A percentile compares a stretch with the other conserved stretches of the same genome.
phyloP scores from a whole-genome alignment of 257 asterid species.

The Salvia miltiorrhiza region DNA sequence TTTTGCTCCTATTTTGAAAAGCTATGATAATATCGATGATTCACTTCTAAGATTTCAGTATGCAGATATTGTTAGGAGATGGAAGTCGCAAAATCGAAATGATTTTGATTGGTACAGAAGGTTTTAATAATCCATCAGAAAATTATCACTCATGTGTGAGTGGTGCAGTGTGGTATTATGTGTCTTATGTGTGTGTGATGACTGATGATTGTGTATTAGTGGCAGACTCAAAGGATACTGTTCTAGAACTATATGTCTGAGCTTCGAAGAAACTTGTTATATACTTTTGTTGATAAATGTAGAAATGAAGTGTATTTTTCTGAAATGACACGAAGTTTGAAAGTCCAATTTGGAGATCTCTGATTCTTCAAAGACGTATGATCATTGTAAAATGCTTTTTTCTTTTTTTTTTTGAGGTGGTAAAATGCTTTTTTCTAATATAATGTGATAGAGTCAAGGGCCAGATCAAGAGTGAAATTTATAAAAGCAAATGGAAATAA shows the following conservation, averaged over 20 bases:
- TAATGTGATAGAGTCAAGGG: not conserved
- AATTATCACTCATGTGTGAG: not conserved
- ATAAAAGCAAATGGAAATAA: too few species aligned
- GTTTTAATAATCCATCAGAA: not conserved
- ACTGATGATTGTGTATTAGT: too few species aligned
- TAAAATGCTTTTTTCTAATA: not conserved
- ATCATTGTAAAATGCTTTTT: not conserved
- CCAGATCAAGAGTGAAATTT: too few species aligned
- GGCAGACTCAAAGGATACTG: not conserved
- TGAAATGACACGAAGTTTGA: not conserved
- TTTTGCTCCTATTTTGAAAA: not conserved
- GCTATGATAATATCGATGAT: not conserved
- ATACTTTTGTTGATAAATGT: not conserved
- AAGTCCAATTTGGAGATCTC: not conserved
- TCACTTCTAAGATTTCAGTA: not conserved
- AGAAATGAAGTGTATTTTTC: not conserved
- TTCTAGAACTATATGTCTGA: not conserved
- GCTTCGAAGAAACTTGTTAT: not conserved
- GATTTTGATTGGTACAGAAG: not conserved
- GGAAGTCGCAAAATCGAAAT: not conserved
- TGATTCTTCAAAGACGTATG: not conserved
- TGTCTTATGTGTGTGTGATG: not conserved
- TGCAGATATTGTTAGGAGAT: conserved; percentile 1
- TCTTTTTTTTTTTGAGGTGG: too few species aligned
- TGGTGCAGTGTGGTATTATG: not conserved